These are phyloP conservation scores for Spathaspora hagerdaliae DNA, from an alignment of 805 yeast species.

Conservation along the genomic window DNA sequence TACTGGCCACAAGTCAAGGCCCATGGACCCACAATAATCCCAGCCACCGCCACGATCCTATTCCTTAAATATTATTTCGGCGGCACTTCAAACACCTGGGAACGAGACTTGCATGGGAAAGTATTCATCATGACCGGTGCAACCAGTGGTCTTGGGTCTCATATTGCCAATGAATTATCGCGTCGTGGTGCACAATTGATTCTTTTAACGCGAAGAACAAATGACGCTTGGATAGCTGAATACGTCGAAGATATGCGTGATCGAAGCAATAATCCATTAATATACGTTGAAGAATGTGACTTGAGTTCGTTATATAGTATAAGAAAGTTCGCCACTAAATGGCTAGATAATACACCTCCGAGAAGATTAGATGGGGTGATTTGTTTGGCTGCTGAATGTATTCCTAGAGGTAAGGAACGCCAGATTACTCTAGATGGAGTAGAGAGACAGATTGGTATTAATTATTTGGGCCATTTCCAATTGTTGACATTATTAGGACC, in stretches of 20 bases:
- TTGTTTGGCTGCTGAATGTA: constrained; percentile 80
- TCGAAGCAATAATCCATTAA: constrained; percentile 61
- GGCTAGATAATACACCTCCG: constrained; percentile 91
- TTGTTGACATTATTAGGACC: constrained; percentile 79
- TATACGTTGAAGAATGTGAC: constrained; percentile 91
- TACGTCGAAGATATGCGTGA: constrained; percentile 75
- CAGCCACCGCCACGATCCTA: constrained; percentile 44
- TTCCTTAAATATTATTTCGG: constrained; percentile 68
- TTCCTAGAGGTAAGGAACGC: constrained; percentile 68
- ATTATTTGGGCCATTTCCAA: constrained; percentile 79
- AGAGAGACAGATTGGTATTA: constrained; percentile 79
- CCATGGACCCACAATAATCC: constrained; percentile 60
- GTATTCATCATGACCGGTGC: constrained; percentile 90
- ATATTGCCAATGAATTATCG: constrained; percentile 72
- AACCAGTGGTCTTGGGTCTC: constrained; percentile 85
- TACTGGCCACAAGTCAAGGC: constrained; percentile 58
- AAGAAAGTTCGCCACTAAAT: constrained; percentile 86
- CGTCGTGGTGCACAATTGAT: constrained; percentile 81
- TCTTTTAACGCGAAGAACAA: constrained; percentile 61
- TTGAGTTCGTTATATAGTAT: constrained; percentile 68
- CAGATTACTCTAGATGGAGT: constrained; percentile 74
- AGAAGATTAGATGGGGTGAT: constrained; percentile 86
- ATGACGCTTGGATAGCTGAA: constrained; percentile 70
- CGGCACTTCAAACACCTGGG: constrained; percentile 87
- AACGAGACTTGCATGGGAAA: constrained; percentile 84